Evolutionary conservation across 2,329 filamentous ascomycete genomes (phyloP).

Genomic region (Scedosporium dehoogii): DNA sequence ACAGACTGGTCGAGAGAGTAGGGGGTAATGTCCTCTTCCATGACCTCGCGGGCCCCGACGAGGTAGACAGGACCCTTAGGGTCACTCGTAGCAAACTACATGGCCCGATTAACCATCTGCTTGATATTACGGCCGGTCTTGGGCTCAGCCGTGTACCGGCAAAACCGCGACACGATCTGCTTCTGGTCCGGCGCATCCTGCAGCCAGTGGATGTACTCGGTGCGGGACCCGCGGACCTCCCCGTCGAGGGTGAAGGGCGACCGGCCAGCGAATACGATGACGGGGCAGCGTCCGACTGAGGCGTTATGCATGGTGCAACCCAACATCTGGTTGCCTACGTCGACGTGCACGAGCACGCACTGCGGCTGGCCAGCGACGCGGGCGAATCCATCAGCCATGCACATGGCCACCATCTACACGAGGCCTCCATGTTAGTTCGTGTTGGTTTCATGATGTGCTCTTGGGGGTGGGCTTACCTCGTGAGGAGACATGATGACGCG

Average conservation of each 20-base stretch:
- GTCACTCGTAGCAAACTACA: conserved; percentile 70
- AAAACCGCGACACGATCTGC: conserved; percentile 74
- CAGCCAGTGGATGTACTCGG: conserved; percentile 81
- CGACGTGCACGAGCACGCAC: conserved; percentile 70
- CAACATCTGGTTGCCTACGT: conserved; percentile 72
- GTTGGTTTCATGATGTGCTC: no score
- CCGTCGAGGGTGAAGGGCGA: conserved; percentile 70
- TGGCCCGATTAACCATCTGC: conserved; percentile 76
- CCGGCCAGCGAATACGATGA: conserved; percentile 69
- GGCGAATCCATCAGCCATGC: conserved; percentile 75
- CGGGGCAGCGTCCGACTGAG: conserved; percentile 61
- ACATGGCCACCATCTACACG: conserved; percentile 68
- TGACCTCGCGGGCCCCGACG: conserved; percentile 66
- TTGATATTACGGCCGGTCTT: conserved; percentile 79
- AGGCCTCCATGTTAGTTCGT: no score
- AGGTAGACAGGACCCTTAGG: conserved; percentile 76
- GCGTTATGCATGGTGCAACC: conserved; percentile 74
- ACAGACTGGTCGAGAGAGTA: conserved; percentile 61
- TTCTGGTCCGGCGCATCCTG: conserved; percentile 78
- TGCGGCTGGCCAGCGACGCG: conserved; percentile 62
- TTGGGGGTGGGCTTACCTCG: conserved; percentile 40
- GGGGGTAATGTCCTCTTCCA: conserved; percentile 68
- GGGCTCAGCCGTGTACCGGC: conserved; percentile 72
- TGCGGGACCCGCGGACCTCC: conserved; percentile 66
- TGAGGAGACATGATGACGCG: conserved; percentile 71